Percentiles rank a stretch among this genome's conserved stretches.
Conservation (phyloP, 2,329 filamentous ascomycete genomes). For the Teratosphaeria epicoccoides region DNA sequence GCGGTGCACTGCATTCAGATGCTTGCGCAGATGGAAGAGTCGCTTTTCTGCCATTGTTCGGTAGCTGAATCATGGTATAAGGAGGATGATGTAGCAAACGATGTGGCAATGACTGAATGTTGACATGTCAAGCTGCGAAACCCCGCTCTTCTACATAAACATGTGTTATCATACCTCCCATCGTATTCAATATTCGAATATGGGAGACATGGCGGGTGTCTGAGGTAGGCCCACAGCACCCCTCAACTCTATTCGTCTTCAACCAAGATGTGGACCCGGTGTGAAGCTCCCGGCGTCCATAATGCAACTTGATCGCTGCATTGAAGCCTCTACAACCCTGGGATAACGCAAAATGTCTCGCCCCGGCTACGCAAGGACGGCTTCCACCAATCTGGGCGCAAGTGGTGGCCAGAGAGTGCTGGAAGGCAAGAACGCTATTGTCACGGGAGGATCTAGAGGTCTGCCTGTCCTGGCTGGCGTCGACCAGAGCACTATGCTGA, state of each 20-base stretch:
- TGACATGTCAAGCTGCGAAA: neutral
- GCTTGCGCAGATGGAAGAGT: neutral
- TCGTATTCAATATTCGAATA: too few species aligned
- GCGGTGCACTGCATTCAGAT: neutral
- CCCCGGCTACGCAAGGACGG: slow-evolving; percentile 26
- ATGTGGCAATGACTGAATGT: neutral
- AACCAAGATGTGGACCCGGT: neutral
- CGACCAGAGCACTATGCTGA: neutral
- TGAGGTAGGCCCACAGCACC: neutral
- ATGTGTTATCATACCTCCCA: too few species aligned
- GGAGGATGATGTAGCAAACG: neutral
- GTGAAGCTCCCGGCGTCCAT: neutral
- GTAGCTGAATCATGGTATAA: too few species aligned
- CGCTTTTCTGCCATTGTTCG: neutral
- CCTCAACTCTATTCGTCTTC: neutral
- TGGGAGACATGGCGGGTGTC: too few species aligned
- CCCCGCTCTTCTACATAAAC: too few species aligned
- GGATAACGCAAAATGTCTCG: slow-evolving; percentile 26
- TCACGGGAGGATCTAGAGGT: slow-evolving; percentile 74
- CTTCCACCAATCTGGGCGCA: slow-evolving; percentile 30
- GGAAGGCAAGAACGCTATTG: slow-evolving; percentile 65
- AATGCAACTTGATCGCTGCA: too few species aligned
- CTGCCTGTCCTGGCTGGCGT: neutral
- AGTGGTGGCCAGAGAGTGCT: slow-evolving; percentile 28
- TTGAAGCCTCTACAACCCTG: too few species aligned